A percentile compares a stretch with the other conserved stretches of the same genome.
phyloP scores from a whole-genome alignment of 148 eudicot genomes.

The Talinum fruticosum region DNA sequence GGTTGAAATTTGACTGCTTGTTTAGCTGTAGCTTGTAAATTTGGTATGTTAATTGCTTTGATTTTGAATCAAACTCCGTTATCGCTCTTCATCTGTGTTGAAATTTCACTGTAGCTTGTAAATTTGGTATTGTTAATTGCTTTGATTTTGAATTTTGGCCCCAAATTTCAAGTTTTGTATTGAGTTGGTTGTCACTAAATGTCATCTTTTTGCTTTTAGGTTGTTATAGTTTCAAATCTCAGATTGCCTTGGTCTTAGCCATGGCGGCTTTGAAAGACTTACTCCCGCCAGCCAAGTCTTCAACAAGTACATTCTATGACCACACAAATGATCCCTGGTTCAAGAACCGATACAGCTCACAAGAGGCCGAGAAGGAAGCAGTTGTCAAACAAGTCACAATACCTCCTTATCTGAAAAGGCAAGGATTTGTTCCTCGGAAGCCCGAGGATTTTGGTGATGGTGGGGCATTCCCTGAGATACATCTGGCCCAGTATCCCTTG shows the following conservation, averaged over 20 bases:
- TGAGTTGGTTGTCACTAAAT: neutral
- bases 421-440: constrained; percentile 60
- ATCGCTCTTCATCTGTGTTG: neutral
- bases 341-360: constrained; percentile 52
- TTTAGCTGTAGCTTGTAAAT: too few relatives aligned
- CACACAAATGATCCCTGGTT: constrained; percentile 86
- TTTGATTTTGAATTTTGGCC: neutral
- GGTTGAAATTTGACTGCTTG: neutral
- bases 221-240: neutral
- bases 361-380: constrained; percentile 48
- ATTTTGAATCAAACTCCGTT: neutral
- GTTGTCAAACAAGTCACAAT: constrained; percentile 39
- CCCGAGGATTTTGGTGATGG: constrained; percentile 87
- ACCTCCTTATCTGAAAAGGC: constrained; percentile 57
- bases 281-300: constrained; percentile 64
- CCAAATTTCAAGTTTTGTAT: neutral
- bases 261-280: constrained; percentile 66
- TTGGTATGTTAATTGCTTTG: too few relatives aligned
- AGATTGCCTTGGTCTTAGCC: neutral
- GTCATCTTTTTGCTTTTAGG: neutral
- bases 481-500: constrained; percentile 68
- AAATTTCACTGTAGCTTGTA: neutral
- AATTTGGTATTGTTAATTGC: neutral
- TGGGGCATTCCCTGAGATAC: constrained; percentile 87
- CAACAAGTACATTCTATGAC: constrained; percentile 44